These are phyloP conservation scores for Agrocybe pediades DNA, from an alignment of 768 basidiomycete species.

Conservation along the genomic window DNA sequence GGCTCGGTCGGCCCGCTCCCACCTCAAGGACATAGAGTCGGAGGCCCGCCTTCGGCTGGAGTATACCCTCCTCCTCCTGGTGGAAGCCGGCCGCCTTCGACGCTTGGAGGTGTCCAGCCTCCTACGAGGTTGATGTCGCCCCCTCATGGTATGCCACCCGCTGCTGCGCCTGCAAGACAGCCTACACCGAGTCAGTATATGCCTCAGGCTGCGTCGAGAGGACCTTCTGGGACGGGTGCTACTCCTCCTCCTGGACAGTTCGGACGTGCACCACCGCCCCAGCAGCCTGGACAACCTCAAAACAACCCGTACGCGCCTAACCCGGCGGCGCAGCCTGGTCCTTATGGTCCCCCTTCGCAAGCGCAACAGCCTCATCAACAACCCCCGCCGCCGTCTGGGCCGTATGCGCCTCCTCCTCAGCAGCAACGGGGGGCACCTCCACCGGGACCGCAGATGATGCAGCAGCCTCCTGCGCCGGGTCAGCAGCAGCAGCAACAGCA, in stretches of 20 bases:
- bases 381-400: constrained; percentile 32
- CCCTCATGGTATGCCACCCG: constrained; percentile 35
- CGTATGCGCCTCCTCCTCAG: constrained; percentile 50
- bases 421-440: constrained; percentile 25
- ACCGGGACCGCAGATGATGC: constrained; percentile 17
- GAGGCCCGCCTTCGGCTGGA: constrained; percentile 25
- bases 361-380: constrained; percentile 28
- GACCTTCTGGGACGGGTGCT: constrained; percentile 38
- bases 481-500: constrained; percentile 20
- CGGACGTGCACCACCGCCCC: constrained; percentile 34
- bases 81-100: constrained; percentile 22
- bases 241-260: constrained; percentile 45
- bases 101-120: constrained; percentile 19
- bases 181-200: constrained; percentile 54
- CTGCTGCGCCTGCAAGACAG: constrained; percentile 39
- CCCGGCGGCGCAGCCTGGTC: constrained; percentile 16
- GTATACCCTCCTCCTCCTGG: constrained; percentile 28
- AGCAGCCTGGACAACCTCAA: constrained; percentile 9
- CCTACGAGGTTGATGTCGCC: constrained; percentile 51
- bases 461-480: constrained; percentile 24
- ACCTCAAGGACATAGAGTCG: constrained; percentile 35
- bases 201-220: constrained; percentile 41
- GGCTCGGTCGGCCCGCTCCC: constrained; percentile 37
- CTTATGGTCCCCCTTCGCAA: constrained; percentile 26
- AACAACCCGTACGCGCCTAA: constrained; percentile 30